Evolutionary conservation across 306 rosid genomes (phyloP), one percentile per base, ranked within the genome.

Genomic region (Dalbergia cultrata): DNA sequence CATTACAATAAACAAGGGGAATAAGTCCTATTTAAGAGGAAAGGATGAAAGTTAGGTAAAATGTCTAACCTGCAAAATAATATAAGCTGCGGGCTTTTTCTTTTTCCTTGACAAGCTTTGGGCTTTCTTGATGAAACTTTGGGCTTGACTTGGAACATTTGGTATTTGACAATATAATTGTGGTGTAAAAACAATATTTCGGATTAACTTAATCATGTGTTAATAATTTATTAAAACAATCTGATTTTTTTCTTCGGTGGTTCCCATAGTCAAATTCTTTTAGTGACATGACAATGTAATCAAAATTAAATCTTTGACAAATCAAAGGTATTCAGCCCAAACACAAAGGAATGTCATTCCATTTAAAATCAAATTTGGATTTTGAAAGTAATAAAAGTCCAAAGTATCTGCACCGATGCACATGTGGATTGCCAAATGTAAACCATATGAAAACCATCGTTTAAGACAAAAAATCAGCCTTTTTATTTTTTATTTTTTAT

Each of bases 311-410:
- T 60, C 19, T 41, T 58, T 11, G 58, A 50, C 56, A 5, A 73
- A 34, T 47, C 8, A 19, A 16, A 22, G 44, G 70, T 37, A 60
- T 69, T 39, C 47, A 47, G 37, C 2, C 54, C 65, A 74, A 74
- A 66, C 75, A 53, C 31, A 49, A 81, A 35, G 74, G 18, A 19
- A 31, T 18, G 14, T 13, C 50, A 52, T 41, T 22, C 12, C 49
- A 8, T 34, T 64, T 35, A 52, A 58, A 61, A 75, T 75, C 72
- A 67, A 67, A 71, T 21, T 19, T 17, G 70, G 59, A 75, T 16
- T 75, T 70, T 76, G 67, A 60, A 19, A 43, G 53, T 73, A 37
- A 53, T 35, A 33, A 41, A 82, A 69, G 77, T 26, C 67, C 61
- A 33, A 13, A 12, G 26, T 61, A 44, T 57, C 74, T 19, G 62